Evolutionary conservation across 441 rosid genomes (phyloP), one percentile per base, ranked within the genome.

Genomic region (Corymbia citriodora): DNA sequence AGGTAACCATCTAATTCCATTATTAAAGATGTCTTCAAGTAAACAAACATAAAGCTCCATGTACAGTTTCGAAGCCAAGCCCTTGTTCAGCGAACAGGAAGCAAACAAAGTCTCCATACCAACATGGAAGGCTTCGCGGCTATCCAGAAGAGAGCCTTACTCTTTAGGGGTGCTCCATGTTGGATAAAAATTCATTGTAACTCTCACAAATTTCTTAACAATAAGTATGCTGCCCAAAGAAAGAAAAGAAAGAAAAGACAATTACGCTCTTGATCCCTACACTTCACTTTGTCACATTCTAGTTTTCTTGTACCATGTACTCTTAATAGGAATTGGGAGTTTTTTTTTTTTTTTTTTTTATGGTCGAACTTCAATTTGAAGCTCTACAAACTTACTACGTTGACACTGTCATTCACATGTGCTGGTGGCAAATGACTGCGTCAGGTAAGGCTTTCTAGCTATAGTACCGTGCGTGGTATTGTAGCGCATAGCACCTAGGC

Each of bases 21-120:
- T 63, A 4, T 16, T 65, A 8, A 65, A n/a, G 3, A 17, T n/a
- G 0, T 14, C 3, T n/a, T 14, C 6, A 13, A 14, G 5, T 2
- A 63, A 14, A 19, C 74, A 68, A n/a, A 3, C 40, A n/a, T n/a
- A 68, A 68, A 68, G 40, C 40, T 36, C 40, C 4, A 36, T 36
- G 40, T 36, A 36, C 40, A 4, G 40, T 36, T 36, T 36, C 4
- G 40, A 36, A 36, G 40, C 40, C 40, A 4, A 36, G 40, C 40
- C 40, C 4, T 36, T 36, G 40, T 36, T 36, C 40, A 36, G 40
- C 40, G 4, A 36, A 36, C 40, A 4, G 4, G 40, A 36, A 36
- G 40, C 40, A 36, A 36, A 36, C 40, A 36, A 36, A 36, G 40
- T 36, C 40, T 36, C 40, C 40, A 36, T 36, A 36, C 40, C 40